A percentile compares a stretch with the other conserved stretches of the same genome.
These are phyloP conservation scores for Erysiphe pulchra DNA, from an alignment of 2,329 filamentous ascomycete species.

Conservation along the genomic window DNA sequence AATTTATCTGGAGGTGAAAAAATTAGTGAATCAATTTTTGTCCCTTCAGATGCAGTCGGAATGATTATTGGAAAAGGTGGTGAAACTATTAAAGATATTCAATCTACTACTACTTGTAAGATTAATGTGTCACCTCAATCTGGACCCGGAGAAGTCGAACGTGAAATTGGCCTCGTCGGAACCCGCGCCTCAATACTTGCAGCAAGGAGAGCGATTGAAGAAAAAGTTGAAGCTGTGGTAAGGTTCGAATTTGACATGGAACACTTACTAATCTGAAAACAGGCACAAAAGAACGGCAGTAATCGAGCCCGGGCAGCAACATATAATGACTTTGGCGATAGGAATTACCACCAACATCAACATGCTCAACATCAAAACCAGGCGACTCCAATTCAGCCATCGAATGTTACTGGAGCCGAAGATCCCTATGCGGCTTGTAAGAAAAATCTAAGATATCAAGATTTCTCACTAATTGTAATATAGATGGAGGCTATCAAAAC, in stretches of 20 bases:
- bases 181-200: slow-evolving; percentile 49
- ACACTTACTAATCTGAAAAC: slow-evolving; percentile 5
- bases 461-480: slow-evolving; percentile 5
- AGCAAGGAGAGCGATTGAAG: slow-evolving; percentile 66
- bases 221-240: slow-evolving; percentile 79
- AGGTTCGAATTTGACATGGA: slow-evolving; percentile 15
- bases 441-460: slow-evolving; percentile 12
- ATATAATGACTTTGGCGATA: slow-evolving; percentile 28
- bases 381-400: slow-evolving; percentile 10
- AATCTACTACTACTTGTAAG: slow-evolving; percentile 67
- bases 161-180: slow-evolving; percentile 70
- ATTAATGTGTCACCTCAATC: slow-evolving; percentile 76
- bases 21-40: slow-evolving; percentile 57
- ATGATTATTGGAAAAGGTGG: slow-evolving; percentile 95
- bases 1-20: slow-evolving; percentile 29
- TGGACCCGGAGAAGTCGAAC: slow-evolving; percentile 50
- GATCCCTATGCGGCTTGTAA: slow-evolving; percentile 56
- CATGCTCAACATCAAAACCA: slow-evolving; percentile 17
- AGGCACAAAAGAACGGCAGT: slow-evolving; percentile 27
- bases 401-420: slow-evolving; percentile 22
- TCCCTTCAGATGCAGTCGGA: slow-evolving; percentile 74
- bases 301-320: slow-evolving; percentile 16
- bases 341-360: slow-evolving; percentile 21
- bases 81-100: slow-evolving; percentile 87
- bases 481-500: slow-evolving; percentile 57